Evolutionary conservation across 192 early-diverging fungal species (phyloP), one percentile per base, ranked within the genome.

Genomic region (Coemansia nantahalensis): DNA sequence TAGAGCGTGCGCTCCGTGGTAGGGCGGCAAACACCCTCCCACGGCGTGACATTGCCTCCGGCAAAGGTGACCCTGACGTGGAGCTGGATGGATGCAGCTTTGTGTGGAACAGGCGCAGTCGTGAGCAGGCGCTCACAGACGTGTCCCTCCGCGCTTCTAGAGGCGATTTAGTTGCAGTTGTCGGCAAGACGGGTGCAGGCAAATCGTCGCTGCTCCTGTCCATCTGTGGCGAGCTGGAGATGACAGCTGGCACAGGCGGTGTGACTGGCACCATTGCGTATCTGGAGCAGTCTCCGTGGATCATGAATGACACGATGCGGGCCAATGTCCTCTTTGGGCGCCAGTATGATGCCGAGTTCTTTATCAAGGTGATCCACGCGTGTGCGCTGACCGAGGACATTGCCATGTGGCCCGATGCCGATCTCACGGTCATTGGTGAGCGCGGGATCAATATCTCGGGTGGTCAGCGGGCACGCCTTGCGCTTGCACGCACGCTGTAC

Each of bases 391-490:
- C 60, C 1, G 68, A 65, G 13, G 87, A 89, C 40, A 21, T 89
- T 17, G 55, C 70, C 15, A 51, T 73, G 0, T 79, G 92, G 48
- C 62, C 82, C 8, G 43, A 65, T 10, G 41, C 57, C 39, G 77
- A 79, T 22, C 30, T 56, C 36, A 74, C 70, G 1, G 58, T 68
- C 0, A 79, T 79, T 54, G 80, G 82, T 1, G 79, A 82, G 19
- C 69, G 61, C n/a, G 59, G 77, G 8, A 57, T 76, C 16, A 82
- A 68, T 19, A 54, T 85, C 11, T 85, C 66, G 16, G 86, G 90
- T n/a, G 93, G 92, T 0, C 95, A 98, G 78, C 89, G 89, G 47
- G 87, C 90, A 36, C 78, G 93, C 1, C 76, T 96, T 46, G 86
- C 86, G 33, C 52, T 96, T 16, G 93, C 93, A 0, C 79, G 95